These are phyloP conservation scores for Irpex sp. DNA, from an alignment of 1,284 basidiomycete genomes.

Conservation along the genomic window DNA sequence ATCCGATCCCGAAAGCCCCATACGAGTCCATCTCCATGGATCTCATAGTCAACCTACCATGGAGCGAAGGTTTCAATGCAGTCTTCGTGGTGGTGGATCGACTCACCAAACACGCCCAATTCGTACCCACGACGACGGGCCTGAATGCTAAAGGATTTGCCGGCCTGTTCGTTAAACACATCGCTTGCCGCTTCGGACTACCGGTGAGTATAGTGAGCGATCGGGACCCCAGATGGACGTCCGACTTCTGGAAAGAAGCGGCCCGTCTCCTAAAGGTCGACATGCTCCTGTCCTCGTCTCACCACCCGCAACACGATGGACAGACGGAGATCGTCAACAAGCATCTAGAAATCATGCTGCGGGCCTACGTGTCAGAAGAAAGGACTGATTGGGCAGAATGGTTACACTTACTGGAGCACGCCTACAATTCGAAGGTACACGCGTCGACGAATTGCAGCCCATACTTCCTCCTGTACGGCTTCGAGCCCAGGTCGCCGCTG, in stretches of 20 bases:
- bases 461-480: background rate
- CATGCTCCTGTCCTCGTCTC: conserved; percentile 24
- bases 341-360: conserved; percentile 11
- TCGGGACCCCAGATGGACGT: conserved; percentile 24
- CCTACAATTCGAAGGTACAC: background rate
- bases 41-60: background rate
- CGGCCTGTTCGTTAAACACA: conserved; percentile 17
- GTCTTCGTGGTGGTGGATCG: background rate
- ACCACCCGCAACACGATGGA: conserved; percentile 20
- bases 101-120: conserved; percentile 29
- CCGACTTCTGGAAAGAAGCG: conserved; percentile 24
- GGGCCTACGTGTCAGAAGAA: background rate
- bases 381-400: background rate
- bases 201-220: conserved; percentile 26
- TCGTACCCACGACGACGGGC: conserved; percentile 26
- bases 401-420: background rate
- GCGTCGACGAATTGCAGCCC: background rate
- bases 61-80: background rate
- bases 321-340: conserved; percentile 17
- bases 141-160: conserved; percentile 16
- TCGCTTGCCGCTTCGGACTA: conserved; percentile 18
- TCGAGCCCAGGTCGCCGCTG: background rate
- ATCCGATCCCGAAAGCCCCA: background rate
- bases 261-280: conserved; percentile 13
- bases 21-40: too few species aligned